A percentile compares a stretch with the other conserved stretches of the same genome.
phyloP scores from a whole-genome alignment of 2,329 filamentous ascomycete genomes.

The Dothistroma pini region DNA sequence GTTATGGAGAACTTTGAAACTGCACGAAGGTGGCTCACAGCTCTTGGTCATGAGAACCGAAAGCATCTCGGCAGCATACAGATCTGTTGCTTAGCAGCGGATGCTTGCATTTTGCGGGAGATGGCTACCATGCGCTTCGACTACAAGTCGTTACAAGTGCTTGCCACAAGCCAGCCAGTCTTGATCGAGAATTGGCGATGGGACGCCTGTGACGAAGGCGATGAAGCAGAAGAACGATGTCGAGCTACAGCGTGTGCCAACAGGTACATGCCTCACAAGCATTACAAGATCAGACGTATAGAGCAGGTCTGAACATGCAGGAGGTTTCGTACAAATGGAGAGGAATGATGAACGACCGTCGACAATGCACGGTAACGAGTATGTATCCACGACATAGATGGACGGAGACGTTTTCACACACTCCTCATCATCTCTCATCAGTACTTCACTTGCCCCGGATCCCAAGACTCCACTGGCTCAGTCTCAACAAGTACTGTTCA shows the following conservation, averaged over 20 bases:
- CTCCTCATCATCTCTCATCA: too few relatives aligned
- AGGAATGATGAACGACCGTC: background rate
- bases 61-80: background rate
- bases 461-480: too few relatives aligned
- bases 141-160: background rate
- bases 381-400: too few relatives aligned
- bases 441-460: too few relatives aligned
- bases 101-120: background rate
- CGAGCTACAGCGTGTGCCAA: conserved; percentile 1
- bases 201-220: background rate
- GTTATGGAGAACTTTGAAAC: conserved; percentile 3
- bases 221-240: background rate
- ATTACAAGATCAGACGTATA: background rate
- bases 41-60: background rate
- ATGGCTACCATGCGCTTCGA: background rate
- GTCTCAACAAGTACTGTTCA: too few relatives aligned
- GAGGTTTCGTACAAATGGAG: background rate
- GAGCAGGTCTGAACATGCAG: background rate
- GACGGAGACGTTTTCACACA: too few relatives aligned
- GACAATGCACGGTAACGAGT: too few relatives aligned
- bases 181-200: background rate
- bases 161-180: background rate
- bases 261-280: conserved; percentile 1
- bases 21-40: background rate
- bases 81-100: background rate